These are phyloP conservation scores for Nicotiana noctiflora DNA, from an alignment of 257 asterid species.

Conservation along the genomic window DNA sequence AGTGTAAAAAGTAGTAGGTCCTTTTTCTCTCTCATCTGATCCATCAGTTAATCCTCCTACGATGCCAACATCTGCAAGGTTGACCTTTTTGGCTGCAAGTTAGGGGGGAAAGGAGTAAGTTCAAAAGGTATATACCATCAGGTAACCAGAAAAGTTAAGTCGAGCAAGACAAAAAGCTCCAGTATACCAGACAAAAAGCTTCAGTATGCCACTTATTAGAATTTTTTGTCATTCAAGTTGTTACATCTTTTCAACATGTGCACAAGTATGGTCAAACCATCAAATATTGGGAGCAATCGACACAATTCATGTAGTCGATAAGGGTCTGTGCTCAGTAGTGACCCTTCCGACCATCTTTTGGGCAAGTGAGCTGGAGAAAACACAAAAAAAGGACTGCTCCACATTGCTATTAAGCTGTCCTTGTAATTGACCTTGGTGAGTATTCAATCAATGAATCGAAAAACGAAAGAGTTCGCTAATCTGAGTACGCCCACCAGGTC, in stretches of 20 bases:
- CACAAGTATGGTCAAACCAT: neutral
- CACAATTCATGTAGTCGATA: constrained; percentile 1
- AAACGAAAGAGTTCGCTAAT: too few relatives aligned
- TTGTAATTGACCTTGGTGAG: too few relatives aligned
- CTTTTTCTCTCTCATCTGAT: constrained; percentile 56
- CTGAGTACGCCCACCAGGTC: too few relatives aligned
- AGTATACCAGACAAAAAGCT: too few relatives aligned
- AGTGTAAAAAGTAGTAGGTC: constrained; percentile 49
- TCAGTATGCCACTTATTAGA: neutral
- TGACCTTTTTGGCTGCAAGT: constrained; percentile 71
- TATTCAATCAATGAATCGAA: too few relatives aligned
- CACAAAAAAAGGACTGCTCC: too few relatives aligned
- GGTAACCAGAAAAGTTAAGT: neutral
- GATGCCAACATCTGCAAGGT: constrained; percentile 75
- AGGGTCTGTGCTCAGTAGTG: neutral
- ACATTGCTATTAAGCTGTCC: too few relatives aligned
- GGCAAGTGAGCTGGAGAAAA: too few relatives aligned
- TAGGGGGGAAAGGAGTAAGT: neutral
- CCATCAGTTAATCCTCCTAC: constrained; percentile 61
- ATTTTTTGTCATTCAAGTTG: neutral
- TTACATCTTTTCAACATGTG: neutral
- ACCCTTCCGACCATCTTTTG: neutral
- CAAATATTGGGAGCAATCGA: neutral
- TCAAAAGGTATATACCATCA: neutral
- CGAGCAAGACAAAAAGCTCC: neutral